These are phyloP conservation scores for Solanum hybrid DNA, from an alignment of 305 asterid species.

Conservation along the genomic window DNA sequence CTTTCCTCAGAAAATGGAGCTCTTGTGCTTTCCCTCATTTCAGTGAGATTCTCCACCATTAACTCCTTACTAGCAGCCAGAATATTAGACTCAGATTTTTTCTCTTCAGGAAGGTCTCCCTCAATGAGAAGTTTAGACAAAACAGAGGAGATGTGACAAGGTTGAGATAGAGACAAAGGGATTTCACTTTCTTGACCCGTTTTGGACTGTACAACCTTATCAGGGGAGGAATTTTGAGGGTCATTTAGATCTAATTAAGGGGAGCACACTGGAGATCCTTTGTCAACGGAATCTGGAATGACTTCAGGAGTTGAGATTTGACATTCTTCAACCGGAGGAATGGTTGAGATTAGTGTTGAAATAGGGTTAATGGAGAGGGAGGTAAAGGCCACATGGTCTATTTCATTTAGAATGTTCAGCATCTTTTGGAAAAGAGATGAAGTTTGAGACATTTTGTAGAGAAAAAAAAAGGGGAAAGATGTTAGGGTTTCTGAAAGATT, in stretches of 20 bases:
- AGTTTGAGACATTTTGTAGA: too few relatives aligned
- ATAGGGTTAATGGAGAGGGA: not conserved
- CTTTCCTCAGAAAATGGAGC: not conserved
- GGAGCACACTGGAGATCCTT: not conserved
- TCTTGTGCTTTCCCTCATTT: not conserved
- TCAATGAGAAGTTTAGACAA: not conserved
- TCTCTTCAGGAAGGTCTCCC: not conserved
- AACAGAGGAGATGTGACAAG: not conserved
- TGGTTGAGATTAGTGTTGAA: not conserved
- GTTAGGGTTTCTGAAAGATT: not conserved
- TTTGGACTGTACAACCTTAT: not conserved
- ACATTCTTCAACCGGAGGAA: not conserved
- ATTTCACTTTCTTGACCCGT: not conserved
- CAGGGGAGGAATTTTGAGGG: not conserved
- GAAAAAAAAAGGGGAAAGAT: too few relatives aligned
- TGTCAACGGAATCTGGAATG: not conserved
- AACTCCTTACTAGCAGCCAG: not conserved
- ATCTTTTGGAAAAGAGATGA: not conserved
- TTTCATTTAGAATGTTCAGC: not conserved
- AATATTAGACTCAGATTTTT: too few relatives aligned
- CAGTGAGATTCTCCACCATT: not conserved
- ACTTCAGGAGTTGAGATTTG: not conserved
- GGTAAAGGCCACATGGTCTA: not conserved
- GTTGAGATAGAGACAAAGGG: not conserved
- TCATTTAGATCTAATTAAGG: not conserved